Conservation (phyloP, 2,329 filamentous ascomycete species). For the Colletotrichum salicis region DNA sequence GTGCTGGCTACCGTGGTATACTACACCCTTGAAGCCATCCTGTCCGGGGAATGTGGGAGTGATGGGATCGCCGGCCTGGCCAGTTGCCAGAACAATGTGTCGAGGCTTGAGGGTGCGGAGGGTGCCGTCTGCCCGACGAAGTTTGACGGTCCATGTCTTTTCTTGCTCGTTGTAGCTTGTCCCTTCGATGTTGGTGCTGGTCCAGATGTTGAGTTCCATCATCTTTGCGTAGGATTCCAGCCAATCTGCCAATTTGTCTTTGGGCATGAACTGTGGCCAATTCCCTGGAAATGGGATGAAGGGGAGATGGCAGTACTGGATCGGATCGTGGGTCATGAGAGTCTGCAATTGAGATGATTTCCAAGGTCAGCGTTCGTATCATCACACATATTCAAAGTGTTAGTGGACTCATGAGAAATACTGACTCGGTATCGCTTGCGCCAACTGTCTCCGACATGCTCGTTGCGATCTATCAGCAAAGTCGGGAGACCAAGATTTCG, state of each 20-base stretch:
- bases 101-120: conserved; percentile 66
- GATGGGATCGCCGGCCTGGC: conserved; percentile 73
- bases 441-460: conserved; percentile 73
- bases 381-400: not conserved
- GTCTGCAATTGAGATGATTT: conserved; percentile 49
- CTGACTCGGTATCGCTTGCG: conserved; percentile 61
- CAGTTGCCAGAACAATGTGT: conserved; percentile 75
- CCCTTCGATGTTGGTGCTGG: conserved; percentile 57
- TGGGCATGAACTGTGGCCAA: conserved; percentile 78
- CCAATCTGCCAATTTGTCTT: conserved; percentile 77
- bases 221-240: conserved; percentile 72
- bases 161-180: conserved; percentile 61
- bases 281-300: conserved; percentile 71
- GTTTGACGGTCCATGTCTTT: conserved; percentile 65
- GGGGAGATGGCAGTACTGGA: conserved; percentile 70
- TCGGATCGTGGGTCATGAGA: conserved; percentile 75
- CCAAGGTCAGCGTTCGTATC: conserved; percentile 34
- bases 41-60: conserved; percentile 67
- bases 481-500: conserved; percentile 67
- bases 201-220: conserved; percentile 78
- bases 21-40: conserved; percentile 66
- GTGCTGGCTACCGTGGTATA: conserved; percentile 64
- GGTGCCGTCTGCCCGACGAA: conserved; percentile 55
- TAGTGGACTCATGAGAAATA: too few relatives aligned
- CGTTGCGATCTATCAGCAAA: conserved; percentile 68